These are phyloP conservation scores for Mycena maculata DNA, from an alignment of 768 basidiomycete genomes.

Conservation along the genomic window DNA sequence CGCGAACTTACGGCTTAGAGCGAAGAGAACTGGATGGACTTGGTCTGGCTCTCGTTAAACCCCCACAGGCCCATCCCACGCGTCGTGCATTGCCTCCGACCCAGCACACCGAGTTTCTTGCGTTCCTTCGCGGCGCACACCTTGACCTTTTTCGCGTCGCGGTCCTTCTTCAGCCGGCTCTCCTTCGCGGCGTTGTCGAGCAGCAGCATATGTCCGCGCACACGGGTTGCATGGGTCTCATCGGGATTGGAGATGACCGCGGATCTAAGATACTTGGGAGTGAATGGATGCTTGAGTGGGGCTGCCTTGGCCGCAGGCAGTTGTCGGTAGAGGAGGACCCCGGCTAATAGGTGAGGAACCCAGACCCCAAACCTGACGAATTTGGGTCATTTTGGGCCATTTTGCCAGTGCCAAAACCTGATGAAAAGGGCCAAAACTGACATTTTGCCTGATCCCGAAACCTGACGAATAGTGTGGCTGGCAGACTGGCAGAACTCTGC, in stretches of 20 bases:
- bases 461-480: too few species aligned
- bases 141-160: conserved; percentile 59
- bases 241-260: conserved; percentile 69
- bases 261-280: conserved; percentile 70
- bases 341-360: too few species aligned
- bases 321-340: conserved; percentile 30
- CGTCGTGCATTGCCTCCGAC: conserved; percentile 57
- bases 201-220: conserved; percentile 73
- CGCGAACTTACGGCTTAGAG: conserved; percentile 61
- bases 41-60: conserved; percentile 67
- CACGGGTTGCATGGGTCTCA: conserved; percentile 69
- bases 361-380: too few species aligned
- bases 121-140: conserved; percentile 58
- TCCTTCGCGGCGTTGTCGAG: conserved; percentile 77
- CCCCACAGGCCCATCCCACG: conserved; percentile 74
- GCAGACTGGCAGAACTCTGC: too few species aligned
- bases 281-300: conserved; percentile 59
- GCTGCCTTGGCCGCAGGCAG: conserved; percentile 25
- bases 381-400: too few species aligned
- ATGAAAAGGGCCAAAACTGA: too few species aligned
- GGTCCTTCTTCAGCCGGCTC: conserved; percentile 64
- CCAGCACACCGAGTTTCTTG: conserved; percentile 59
- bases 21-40: conserved; percentile 54
- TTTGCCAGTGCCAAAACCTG: too few species aligned
- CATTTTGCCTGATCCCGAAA: too few species aligned